Evolutionary conservation across 2,329 filamentous ascomycete species (phyloP).

Genomic region (Boeremia exigua): DNA sequence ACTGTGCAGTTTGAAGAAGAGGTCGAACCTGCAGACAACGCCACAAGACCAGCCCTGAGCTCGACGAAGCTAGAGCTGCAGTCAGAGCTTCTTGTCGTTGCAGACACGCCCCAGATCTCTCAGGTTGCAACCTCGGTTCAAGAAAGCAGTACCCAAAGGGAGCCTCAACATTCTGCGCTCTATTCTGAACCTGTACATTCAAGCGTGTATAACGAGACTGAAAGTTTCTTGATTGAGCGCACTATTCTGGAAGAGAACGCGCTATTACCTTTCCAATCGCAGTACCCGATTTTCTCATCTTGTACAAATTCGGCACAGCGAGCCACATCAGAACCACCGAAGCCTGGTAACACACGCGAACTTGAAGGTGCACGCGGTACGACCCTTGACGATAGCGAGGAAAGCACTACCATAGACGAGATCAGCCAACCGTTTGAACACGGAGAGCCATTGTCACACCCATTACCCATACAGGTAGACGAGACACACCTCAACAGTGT

Average conservation of each 20-base stretch:
- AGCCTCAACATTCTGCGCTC: not conserved
- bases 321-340: not conserved
- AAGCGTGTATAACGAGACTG: not conserved
- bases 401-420: conserved; percentile 14
- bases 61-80: not conserved
- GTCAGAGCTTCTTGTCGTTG: not conserved
- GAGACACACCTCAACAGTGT: not conserved
- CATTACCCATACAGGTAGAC: not conserved
- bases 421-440: not conserved
- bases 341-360: not conserved
- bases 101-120: conserved; percentile 10
- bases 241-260: conserved; percentile 16
- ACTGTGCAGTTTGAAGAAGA: not conserved
- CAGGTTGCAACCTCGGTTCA: not conserved
- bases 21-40: not conserved
- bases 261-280: conserved; percentile 22
- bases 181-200: not conserved
- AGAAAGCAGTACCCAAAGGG: not conserved
- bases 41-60: not conserved
- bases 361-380: not conserved
- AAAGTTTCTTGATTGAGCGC: conserved; percentile 10
- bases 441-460: not conserved
- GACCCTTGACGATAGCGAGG: conserved; percentile 1
- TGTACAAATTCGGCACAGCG: not conserved
- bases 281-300: conserved; percentile 7